These are phyloP conservation scores for Malus hybrid DNA, from an alignment of 331 rosid species.

Conservation along the genomic window DNA sequence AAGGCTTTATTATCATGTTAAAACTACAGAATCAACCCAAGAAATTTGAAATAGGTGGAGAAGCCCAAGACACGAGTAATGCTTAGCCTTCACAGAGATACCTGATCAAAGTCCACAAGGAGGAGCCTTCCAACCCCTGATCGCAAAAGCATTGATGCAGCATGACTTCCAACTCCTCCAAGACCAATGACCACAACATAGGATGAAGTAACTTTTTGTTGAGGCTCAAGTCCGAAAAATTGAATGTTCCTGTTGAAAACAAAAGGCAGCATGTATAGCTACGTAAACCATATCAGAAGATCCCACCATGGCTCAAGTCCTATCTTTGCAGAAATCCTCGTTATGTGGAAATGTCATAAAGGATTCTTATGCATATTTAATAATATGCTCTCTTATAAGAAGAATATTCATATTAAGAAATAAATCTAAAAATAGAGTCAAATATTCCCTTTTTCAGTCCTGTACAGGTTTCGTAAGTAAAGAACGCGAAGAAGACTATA, in stretches of 20 bases:
- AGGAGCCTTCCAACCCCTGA: conserved; percentile 94
- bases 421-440: too few species aligned
- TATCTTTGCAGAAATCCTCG: too few species aligned
- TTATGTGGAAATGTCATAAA: too few species aligned
- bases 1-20: not conserved
- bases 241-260: conserved; percentile 69
- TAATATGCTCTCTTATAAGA: too few species aligned
- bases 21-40: not conserved
- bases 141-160: conserved; percentile 89
- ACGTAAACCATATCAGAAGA: not conserved
- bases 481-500: too few species aligned
- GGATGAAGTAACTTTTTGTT: conserved; percentile 70
- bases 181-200: conserved; percentile 96
- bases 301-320: not conserved
- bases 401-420: too few species aligned
- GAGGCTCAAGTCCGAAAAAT: conserved; percentile 76
- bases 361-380: too few species aligned
- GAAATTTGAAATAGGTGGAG: not conserved
- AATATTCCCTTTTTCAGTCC: too few species aligned
- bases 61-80: not conserved
- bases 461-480: too few species aligned
- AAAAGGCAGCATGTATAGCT: not conserved
- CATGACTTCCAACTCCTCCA: conserved; percentile 98
- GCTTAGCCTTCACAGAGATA: conserved; percentile 5
- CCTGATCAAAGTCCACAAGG: conserved; percentile 98